These are phyloP conservation scores for Camellia japonica DNA, from an alignment of 148 eudicot species.

Conservation along the genomic window DNA sequence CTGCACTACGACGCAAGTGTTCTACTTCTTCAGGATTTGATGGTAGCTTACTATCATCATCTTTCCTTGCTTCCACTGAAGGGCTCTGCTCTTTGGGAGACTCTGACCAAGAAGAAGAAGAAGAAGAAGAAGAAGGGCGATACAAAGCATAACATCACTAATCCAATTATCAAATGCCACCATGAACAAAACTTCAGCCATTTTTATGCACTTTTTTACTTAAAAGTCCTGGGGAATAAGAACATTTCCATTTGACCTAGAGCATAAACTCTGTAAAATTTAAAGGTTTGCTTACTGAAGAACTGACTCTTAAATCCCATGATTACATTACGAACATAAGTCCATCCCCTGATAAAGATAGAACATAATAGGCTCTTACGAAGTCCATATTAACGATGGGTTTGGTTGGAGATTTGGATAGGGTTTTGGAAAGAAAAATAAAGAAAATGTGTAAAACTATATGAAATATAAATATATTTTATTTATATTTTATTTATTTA, in stretches of 20 bases:
- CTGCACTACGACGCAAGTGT: conserved; percentile 59
- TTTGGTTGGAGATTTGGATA: no score
- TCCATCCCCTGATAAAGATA: not conserved
- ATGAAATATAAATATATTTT: no score
- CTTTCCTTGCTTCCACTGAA: conserved; percentile 27
- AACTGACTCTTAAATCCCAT: not conserved
- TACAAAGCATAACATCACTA: not conserved
- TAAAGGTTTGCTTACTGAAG: no score
- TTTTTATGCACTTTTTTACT: no score
- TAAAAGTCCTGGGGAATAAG: no score
- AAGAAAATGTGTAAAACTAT: no score
- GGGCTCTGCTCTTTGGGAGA: conserved; percentile 36
- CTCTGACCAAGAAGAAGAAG: conserved; percentile 27
- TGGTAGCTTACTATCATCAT: conserved; percentile 50
- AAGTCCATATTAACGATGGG: no score
- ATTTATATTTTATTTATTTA: no score
- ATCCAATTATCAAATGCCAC: not conserved
- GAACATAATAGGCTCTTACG: not conserved
- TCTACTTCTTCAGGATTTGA: conserved; percentile 92
- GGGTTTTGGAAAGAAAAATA: no score
- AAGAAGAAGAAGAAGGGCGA: not conserved
- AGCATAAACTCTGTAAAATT: no score
- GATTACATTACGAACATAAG: not conserved
- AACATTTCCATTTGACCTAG: no score
- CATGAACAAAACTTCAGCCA: not conserved